These are phyloP conservation scores for Ambrosia hybrid DNA, from an alignment of 140 eudicot species.

Conservation along the genomic window DNA sequence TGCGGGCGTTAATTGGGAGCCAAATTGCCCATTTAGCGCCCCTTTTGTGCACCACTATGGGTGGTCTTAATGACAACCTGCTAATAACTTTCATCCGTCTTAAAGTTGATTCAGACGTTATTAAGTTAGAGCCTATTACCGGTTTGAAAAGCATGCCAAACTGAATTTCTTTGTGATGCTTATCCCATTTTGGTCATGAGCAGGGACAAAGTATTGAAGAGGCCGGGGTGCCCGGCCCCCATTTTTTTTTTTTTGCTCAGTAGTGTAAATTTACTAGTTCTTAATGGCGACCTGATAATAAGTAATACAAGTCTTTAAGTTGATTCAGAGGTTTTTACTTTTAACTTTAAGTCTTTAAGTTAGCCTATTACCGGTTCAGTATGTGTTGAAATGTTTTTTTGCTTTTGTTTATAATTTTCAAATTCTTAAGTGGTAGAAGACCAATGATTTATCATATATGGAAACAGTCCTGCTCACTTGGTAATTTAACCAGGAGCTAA, in stretches of 20 bases:
- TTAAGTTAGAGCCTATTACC: not conserved
- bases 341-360: too few species aligned
- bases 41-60: too few species aligned
- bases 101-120: not conserved
- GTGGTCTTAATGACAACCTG: not conserved
- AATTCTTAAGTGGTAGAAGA: slow-evolving; percentile 1
- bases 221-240: too few species aligned
- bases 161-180: too few species aligned
- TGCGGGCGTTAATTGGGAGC: too few species aligned
- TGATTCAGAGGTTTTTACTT: not conserved
- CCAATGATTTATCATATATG: not conserved
- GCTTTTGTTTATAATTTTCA: not conserved
- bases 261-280: not conserved
- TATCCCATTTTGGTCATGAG: too few species aligned
- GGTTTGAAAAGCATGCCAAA: too few species aligned
- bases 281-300: not conserved
- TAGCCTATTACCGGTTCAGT: not conserved
- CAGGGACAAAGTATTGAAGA: too few species aligned
- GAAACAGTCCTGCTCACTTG: slow-evolving; percentile 1
- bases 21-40: too few species aligned
- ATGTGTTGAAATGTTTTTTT: not conserved
- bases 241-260: too few species aligned
- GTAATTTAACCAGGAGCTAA: slow-evolving; percentile 57
- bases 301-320: not conserved
- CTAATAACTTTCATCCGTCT: not conserved